These are phyloP conservation scores for Mrakia blollopis DNA, from an alignment of 768 basidiomycete species.

Conservation along the genomic window DNA sequence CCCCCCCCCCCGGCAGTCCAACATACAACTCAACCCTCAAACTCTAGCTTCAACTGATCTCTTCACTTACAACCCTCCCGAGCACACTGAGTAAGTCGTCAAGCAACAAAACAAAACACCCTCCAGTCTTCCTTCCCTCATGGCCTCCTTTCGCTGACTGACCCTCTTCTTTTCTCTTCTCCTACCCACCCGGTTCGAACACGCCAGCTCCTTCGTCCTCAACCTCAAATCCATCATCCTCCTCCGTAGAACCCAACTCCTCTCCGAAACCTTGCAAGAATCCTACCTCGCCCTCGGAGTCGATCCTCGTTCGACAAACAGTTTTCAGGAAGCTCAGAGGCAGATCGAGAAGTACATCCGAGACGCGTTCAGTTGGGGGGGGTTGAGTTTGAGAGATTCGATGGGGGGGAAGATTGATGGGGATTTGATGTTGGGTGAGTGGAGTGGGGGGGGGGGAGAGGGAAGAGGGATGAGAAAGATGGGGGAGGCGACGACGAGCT, in stretches of 20 bases:
- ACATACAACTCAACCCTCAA: not conserved
- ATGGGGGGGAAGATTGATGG: not conserved
- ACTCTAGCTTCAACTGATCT: not conserved
- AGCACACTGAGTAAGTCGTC: not conserved
- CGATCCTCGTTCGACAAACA: not conserved
- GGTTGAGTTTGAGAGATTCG: not conserved
- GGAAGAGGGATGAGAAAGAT: too few relatives aligned
- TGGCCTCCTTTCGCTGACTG: not conserved
- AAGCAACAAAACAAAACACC: too few relatives aligned
- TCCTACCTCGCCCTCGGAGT: not conserved
- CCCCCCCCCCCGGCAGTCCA: not conserved
- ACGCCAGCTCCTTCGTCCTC: constrained; percentile 8
- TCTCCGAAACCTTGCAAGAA: not conserved
- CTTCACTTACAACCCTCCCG: not conserved
- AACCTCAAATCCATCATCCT: not conserved
- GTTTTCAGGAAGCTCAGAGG: not conserved
- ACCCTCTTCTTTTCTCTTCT: not conserved
- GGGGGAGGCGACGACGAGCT: too few relatives aligned
- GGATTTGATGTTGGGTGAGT: not conserved
- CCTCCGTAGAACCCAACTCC: not conserved
- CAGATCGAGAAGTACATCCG: constrained; percentile 1
- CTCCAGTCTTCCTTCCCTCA: not conserved
- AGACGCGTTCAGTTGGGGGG: not conserved
- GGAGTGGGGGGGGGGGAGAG: not conserved
- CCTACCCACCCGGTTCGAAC: too few relatives aligned